phyloP scores from a whole-genome alignment of 1,284 basidiomycete species.

The Neonothopanus nambi region DNA sequence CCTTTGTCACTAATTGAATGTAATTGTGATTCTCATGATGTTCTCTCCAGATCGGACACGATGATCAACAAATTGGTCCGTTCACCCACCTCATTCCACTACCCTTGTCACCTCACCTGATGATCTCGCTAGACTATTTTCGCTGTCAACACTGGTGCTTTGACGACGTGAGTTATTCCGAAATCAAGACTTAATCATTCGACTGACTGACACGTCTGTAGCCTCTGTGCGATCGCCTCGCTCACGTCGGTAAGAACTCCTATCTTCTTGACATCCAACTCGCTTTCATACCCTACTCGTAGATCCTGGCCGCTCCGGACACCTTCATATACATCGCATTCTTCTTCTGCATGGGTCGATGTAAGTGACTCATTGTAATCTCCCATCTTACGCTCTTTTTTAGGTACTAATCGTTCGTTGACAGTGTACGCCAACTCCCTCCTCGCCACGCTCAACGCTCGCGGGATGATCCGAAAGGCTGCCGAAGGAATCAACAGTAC shows the following conservation, averaged over 20 bases:
- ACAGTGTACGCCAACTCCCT: conserved; percentile 52
- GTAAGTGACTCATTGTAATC: conserved; percentile 27
- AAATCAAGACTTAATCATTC: not conserved
- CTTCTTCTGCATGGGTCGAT: conserved; percentile 51
- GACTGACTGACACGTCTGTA: conserved; percentile 1
- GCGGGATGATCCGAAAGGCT: conserved; percentile 34
- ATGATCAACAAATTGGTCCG: conserved; percentile 47
- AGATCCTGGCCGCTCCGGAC: conserved; percentile 39
- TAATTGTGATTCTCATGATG: conserved; percentile 1
- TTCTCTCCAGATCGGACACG: conserved; percentile 40
- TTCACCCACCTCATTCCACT: not conserved
- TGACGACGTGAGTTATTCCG: conserved; percentile 30
- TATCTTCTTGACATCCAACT: not conserved
- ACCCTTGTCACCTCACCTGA: not conserved
- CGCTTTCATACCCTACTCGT: not conserved
- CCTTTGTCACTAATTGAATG: not conserved
- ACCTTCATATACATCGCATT: conserved; percentile 50
- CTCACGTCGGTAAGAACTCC: conserved; percentile 38
- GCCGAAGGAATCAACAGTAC: conserved; percentile 29
- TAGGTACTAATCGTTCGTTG: not conserved
- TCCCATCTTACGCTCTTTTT: not conserved
- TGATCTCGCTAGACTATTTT: conserved; percentile 41
- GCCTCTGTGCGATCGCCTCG: conserved; percentile 40
- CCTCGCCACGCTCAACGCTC: conserved; percentile 50
- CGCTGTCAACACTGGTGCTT: conserved; percentile 47